Conservation (phyloP, 768 basidiomycete species). For the Pseudohyphozyma bogoriensis region DNA sequence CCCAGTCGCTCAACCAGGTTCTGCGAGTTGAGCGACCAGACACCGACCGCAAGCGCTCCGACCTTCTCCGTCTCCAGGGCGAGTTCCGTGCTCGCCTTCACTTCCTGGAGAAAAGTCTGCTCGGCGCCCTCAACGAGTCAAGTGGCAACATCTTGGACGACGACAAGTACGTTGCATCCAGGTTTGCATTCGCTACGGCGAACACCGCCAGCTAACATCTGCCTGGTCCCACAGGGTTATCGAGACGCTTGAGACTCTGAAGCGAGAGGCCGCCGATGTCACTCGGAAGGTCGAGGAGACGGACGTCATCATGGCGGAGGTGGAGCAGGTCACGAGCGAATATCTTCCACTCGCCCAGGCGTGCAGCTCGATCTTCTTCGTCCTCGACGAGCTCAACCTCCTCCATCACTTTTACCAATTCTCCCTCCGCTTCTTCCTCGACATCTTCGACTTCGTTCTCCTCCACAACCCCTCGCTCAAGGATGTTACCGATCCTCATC, state of each 20-base stretch:
- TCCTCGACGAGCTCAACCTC: conserved; percentile 82
- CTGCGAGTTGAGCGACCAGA: conserved; percentile 95
- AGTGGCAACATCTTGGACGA: conserved; percentile 95
- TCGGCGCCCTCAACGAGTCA: conserved; percentile 93
- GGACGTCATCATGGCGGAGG: conserved; percentile 87
- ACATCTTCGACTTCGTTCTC: conserved; percentile 91
- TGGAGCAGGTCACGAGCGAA: conserved; percentile 88
- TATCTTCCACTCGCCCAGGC: conserved; percentile 90
- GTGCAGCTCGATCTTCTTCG: conserved; percentile 93
- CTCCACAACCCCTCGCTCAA: conserved; percentile 84
- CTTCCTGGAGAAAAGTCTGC: conserved; percentile 79
- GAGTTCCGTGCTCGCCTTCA: conserved; percentile 89
- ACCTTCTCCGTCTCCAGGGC: conserved; percentile 95
- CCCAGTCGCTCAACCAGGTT: conserved; percentile 93
- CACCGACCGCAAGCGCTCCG: conserved; percentile 86
- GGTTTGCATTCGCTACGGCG: too few species aligned
- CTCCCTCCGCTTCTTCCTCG: conserved; percentile 93
- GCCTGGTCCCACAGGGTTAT: conserved; percentile 55
- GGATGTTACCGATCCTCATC: conserved; percentile 59
- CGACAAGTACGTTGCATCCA: conserved; percentile 54
- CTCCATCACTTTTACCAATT: conserved; percentile 99
- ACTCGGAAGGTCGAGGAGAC: conserved; percentile 94
- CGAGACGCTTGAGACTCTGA: conserved; percentile 85
- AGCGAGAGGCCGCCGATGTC: conserved; percentile 91
- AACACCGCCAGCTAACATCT: conserved; percentile 10